Percentiles rank a stretch among this genome's conserved stretches.
Evolutionary conservation across 108 stramenopile genomes (phyloP).

Genomic region (Skeletonema costatum): DNA sequence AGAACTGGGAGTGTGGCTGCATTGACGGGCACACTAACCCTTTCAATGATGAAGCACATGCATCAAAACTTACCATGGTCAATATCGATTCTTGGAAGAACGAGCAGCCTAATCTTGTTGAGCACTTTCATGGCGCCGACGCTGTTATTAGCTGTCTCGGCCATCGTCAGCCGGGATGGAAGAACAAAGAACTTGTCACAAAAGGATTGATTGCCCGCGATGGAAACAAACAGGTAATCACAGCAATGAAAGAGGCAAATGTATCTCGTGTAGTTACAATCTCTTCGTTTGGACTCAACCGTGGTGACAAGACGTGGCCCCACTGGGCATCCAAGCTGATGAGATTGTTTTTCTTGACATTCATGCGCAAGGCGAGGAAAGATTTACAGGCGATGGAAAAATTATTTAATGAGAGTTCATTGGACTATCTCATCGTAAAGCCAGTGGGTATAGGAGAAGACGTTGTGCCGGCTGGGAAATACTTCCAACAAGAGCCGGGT

Average conservation of each 20-base stretch:
- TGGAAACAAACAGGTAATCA: constrained; percentile 64
- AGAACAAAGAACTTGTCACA: constrained; percentile 29
- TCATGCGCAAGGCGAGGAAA: constrained; percentile 37
- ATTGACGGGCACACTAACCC: constrained; percentile 38
- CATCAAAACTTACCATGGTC: constrained; percentile 33
- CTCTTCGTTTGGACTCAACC: constrained; percentile 62
- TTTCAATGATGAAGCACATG: constrained; percentile 13
- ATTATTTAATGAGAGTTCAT: constrained; percentile 3
- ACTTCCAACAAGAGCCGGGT: constrained; percentile 51
- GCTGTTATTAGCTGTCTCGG: constrained; percentile 78
- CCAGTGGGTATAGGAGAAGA: constrained; percentile 73
- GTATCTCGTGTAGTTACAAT: constrained; percentile 50
- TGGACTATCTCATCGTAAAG: constrained; percentile 72
- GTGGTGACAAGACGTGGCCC: constrained; percentile 58
- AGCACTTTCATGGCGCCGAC: constrained; percentile 53
- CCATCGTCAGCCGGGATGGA: constrained; percentile 65
- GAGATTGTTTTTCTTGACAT: constrained; percentile 49
- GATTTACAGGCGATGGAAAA: constrained; percentile 68
- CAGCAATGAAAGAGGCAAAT: constrained; percentile 56
- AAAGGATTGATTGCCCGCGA: constrained; percentile 34
- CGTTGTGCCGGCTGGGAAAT: constrained; percentile 42
- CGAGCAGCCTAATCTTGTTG: constrained; percentile 14
- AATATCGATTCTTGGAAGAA: constrained; percentile 39
- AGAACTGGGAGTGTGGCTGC: constrained; percentile 76
- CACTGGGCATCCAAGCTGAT: constrained; percentile 54